Evolutionary conservation across 192 early-diverging fungal genomes (phyloP).

Genomic region (Backusella parvicylindrica): DNA sequence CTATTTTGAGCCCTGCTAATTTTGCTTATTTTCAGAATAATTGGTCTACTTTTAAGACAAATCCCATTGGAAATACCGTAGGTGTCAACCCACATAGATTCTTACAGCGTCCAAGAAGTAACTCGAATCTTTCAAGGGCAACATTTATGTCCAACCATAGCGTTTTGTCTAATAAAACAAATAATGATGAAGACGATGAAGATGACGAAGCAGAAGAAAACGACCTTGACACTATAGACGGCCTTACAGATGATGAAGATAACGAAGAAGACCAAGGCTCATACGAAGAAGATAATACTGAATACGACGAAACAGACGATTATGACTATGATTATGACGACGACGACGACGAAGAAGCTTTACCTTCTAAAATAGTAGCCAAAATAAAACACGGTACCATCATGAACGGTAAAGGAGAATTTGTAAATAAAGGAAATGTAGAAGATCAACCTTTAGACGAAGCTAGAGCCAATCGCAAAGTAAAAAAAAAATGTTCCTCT

Average conservation of each 20-base stretch:
- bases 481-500: neutral
- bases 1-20: conserved; percentile 14
- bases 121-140: conserved; percentile 13
- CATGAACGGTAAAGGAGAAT: conserved; percentile 32
- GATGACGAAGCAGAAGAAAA: neutral
- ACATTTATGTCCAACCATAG: neutral
- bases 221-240: conserved; percentile 14
- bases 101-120: conserved; percentile 11
- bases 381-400: conserved; percentile 34
- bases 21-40: conserved; percentile 1
- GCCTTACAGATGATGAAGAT: conserved; percentile 14
- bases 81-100: conserved; percentile 9
- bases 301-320: neutral
- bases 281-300: neutral
- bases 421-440: neutral
- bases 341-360: neutral
- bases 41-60: neutral
- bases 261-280: neutral
- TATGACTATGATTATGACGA: neutral
- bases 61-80: conserved; percentile 1
- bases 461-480: conserved; percentile 21
- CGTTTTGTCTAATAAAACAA: neutral
- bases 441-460: conserved; percentile 14
- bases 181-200: neutral
- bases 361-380: conserved; percentile 15